Evolutionary conservation across 768 basidiomycete species (phyloP), one percentile per base, ranked within the genome.

Genomic region (Albatrellus ellisii): DNA sequence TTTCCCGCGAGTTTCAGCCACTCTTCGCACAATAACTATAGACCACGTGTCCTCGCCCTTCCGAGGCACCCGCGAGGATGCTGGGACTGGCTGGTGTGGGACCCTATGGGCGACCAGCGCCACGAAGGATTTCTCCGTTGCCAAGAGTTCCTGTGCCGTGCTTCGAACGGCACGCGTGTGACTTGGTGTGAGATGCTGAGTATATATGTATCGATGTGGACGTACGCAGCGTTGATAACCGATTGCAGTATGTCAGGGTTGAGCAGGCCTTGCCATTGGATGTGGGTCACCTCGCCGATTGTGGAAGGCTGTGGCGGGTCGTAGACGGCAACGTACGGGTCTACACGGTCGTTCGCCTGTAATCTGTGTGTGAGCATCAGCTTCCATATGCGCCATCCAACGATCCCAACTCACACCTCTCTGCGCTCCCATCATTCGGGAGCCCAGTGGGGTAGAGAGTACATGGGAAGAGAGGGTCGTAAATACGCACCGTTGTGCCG

Each of bases 291-390:
- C 22, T 63, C 60, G 3, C 68, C 75, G 14, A 73, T 50, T 18
- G 48, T 47, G 4, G 62, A 65, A 0, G 70, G 65, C 2, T 57
- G 42, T 0, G 79, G 79, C 2, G 67, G 58, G 17, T 72, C 68
- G 54, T 84, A 86, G 8, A 81, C 61, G 1, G 79, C 74, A 8
- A 84, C 66, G 46, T 73, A 85, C 8, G 82, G 75, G 48, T 83
- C 77, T 21, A 75, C 72, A 35, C 73, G 68, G 49, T 84, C 81
- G 49, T 74, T 74, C 4, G 64, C 72, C 27, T 62, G 56, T 4
- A 86, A 54, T 51, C 83, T 86, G 46, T 10, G 3, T 17, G n/a
- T 35, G 10, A 27, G 1, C 9, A 18, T 35, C 29, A 26, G 43
- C 11, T 9, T 18, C 12, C 6, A 29, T 26, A 32, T 27, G 15